Conservation (phyloP, 1,139 yeast species). For the Saccharomyces uvarum region DNA sequence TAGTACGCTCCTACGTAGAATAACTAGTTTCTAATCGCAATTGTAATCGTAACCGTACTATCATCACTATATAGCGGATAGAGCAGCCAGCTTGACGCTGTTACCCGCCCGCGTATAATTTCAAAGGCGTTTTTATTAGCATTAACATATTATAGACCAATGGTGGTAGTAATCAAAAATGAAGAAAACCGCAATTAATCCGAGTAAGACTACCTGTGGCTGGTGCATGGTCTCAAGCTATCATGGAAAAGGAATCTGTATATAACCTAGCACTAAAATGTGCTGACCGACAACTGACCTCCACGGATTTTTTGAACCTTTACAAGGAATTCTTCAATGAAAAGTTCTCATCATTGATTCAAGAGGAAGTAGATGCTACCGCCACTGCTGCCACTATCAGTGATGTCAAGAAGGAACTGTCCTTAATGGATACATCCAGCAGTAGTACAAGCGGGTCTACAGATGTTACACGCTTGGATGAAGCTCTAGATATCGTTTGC, state of each 20-base stretch:
- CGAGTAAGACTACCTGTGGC: not conserved
- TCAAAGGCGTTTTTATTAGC: not conserved
- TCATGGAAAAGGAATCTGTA: conserved; percentile 20
- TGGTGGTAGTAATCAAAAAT: not conserved
- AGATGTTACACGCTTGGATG: conserved; percentile 9
- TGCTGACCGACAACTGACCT: conserved; percentile 23
- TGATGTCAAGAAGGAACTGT: not conserved
- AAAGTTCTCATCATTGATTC: conserved; percentile 14
- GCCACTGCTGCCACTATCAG: not conserved
- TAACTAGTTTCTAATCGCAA: not conserved
- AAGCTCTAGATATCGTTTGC: conserved; percentile 15
- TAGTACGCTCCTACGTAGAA: not conserved
- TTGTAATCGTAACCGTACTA: not conserved
- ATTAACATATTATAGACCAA: not conserved
- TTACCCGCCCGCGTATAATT: not conserved
- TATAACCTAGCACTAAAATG: conserved; percentile 24
- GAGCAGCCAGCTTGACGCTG: not conserved
- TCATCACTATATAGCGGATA: not conserved
- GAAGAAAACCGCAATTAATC: not conserved
- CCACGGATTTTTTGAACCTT: conserved; percentile 26
- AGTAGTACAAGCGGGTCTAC: not conserved
- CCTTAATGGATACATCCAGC: not conserved
- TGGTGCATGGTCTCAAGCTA: not conserved
- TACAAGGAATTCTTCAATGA: conserved; percentile 31
- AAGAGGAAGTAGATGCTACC: conserved; percentile 18